Evolutionary conservation across 2,329 filamentous ascomycete genomes (phyloP), one percentile per base, ranked within the genome.

Genomic region (Hymenoscyphus albidus): DNA sequence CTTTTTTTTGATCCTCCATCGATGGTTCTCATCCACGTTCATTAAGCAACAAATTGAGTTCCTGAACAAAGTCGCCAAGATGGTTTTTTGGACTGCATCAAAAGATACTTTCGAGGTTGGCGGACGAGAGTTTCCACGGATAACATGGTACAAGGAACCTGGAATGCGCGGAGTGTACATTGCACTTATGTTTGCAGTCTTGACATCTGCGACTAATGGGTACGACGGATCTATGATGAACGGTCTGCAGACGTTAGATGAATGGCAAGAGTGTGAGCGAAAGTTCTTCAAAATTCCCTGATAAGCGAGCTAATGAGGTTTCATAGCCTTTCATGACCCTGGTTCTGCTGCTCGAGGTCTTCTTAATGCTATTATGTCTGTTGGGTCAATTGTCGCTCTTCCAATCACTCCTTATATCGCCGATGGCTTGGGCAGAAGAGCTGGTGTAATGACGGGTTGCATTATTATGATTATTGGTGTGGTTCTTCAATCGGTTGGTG

Each of bases 101-200:
- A 73, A 74, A 59, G 10, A 61, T 14, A 73, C 72, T 31, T 74
- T 74, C 58, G 70, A 74, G 68, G 64, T 74, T 12, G 73, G 67
- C 27, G 73, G 73, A 10, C 64, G 66, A 54, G 70, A 73, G 67
- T 74, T 74, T 62, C 70, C 72, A 40, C 70, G 73, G 18, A 67
- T 86, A 62, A 73, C 79, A 69, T 85, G 83, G 83, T 81, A 71
- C 59, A 81, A 78, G 68, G 82, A 85, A 35, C 80, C 83, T n/a
- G 83, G 82, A 56, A 77, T 86, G 70, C 77, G 83, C 71, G 81
- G 81, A 75, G 77, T 86, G 9, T 85, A 85, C 76, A 75, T 85
- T 68, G 82, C 81, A 59, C 68, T 75, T 61, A 70, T 74, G 62
- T 72, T 75, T 61, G 71, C 73, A 27, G 70, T 74, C 10, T 68